These are phyloP conservation scores for Lumnitzera littorea DNA, from an alignment of 345 rosid genomes.

Conservation along the genomic window DNA sequence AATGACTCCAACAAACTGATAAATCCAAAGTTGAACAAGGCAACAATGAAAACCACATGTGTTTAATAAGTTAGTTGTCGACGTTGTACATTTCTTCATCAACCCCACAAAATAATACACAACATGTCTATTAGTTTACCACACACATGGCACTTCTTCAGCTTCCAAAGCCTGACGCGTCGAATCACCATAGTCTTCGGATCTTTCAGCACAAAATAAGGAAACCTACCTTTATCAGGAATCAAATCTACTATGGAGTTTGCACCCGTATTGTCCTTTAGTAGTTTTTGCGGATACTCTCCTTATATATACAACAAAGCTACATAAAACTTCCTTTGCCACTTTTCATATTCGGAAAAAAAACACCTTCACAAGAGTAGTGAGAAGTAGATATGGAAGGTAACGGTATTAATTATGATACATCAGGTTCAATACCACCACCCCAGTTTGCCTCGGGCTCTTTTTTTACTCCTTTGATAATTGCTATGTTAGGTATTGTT, in stretches of 20 bases:
- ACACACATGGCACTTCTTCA: conserved; percentile 2
- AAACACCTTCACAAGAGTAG: not conserved
- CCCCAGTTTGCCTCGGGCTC: conserved; percentile 6
- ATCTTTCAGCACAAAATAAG: too few relatives aligned
- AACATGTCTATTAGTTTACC: not conserved
- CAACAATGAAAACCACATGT: too few relatives aligned
- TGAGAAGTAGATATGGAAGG: not conserved
- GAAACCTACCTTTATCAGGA: conserved; percentile 8
- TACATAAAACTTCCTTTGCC: too few relatives aligned
- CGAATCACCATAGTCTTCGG: not conserved
- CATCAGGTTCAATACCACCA: conserved; percentile 1
- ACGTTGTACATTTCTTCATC: too few relatives aligned
- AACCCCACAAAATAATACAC: too few relatives aligned
- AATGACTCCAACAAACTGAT: too few relatives aligned
- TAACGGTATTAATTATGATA: conserved; percentile 15
- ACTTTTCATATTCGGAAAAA: too few relatives aligned
- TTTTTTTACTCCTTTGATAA: conserved; percentile 27
- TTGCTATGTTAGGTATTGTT: conserved; percentile 27
- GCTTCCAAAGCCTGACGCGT: conserved; percentile 8
- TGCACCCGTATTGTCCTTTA: too few relatives aligned
- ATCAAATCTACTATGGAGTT: not conserved
- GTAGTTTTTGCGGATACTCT: too few relatives aligned
- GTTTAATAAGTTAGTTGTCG: too few relatives aligned
- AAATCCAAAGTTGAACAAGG: too few relatives aligned
- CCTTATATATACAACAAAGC: too few relatives aligned